Evolutionary conservation across 2,329 filamentous ascomycete species (phyloP).

Genomic region (Fusarium pseudoanthophilum): DNA sequence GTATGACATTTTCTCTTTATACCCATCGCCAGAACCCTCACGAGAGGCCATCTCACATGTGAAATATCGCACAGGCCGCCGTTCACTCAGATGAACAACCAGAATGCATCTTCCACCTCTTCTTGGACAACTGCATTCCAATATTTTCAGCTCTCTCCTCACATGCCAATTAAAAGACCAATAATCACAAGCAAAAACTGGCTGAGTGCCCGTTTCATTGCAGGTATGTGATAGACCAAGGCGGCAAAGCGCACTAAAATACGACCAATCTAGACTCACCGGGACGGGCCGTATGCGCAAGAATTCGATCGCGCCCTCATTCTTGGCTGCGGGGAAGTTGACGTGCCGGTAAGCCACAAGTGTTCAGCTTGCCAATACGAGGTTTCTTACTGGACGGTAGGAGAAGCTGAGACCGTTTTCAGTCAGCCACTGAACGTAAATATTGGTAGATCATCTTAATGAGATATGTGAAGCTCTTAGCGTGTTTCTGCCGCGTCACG

Average conservation of each 20-base stretch:
- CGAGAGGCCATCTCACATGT: background rate
- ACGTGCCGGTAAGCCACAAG: background rate
- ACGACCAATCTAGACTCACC: background rate
- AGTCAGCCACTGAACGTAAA: background rate
- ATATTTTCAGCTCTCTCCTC: background rate
- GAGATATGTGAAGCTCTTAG: background rate
- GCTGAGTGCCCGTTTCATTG: background rate
- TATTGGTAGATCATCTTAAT: background rate
- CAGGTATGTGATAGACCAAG: background rate
- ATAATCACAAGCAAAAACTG: background rate
- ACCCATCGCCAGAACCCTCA: background rate
- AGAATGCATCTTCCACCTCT: accelerated
- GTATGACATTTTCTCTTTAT: background rate
- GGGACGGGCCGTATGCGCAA: background rate
- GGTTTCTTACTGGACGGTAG: background rate
- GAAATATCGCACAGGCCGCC: background rate
- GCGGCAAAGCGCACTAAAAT: background rate
- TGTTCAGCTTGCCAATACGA: background rate
- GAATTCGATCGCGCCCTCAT: background rate
- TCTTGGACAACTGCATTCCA: background rate
- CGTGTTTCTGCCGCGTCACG: background rate
- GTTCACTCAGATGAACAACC: background rate
- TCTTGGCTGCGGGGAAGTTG: background rate
- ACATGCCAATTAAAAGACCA: background rate
- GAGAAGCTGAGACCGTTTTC: background rate